Conservation (phyloP, 768 basidiomycete genomes). For the Suillus ampliporus region DNA sequence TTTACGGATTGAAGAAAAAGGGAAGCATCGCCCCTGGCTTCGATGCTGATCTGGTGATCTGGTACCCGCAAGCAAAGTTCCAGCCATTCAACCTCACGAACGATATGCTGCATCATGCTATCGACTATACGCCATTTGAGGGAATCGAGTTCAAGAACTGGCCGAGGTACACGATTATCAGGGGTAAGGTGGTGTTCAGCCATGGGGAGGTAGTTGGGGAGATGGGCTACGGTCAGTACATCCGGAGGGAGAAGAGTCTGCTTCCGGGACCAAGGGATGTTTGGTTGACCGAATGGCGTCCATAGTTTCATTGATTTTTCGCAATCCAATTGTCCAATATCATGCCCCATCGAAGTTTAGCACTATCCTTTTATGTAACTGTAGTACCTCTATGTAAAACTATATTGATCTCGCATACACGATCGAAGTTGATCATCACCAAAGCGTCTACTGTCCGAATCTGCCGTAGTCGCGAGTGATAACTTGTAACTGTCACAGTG, state of each 20-base stretch:
- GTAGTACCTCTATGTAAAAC: neutral
- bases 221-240: slow-evolving; percentile 17
- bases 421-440: neutral
- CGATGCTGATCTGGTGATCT: slow-evolving; percentile 41
- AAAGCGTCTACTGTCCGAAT: neutral
- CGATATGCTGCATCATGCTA: slow-evolving; percentile 31
- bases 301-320: neutral
- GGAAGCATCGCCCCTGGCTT: slow-evolving; percentile 38
- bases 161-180: slow-evolving; percentile 33
- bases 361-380: neutral
- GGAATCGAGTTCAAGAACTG: slow-evolving; percentile 38
- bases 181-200: slow-evolving; percentile 23
- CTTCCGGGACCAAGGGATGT: slow-evolving; percentile 16
- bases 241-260: slow-evolving; percentile 14
- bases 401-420: neutral
- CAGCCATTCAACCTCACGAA: slow-evolving; percentile 24
- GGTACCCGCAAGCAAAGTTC: slow-evolving; percentile 21
- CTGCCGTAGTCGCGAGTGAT: no score
- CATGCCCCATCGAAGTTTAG: neutral
- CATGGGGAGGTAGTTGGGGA: slow-evolving; percentile 18
- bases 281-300: slow-evolving; percentile 17
- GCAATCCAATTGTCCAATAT: neutral
- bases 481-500: no score
- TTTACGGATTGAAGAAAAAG: slow-evolving; percentile 41
- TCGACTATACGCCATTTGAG: slow-evolving; percentile 44